A percentile compares a stretch with the other conserved stretches of the same genome.
Conservation (phyloP, 495 filamentous ascomycete species). For the Aspergillus ellipticus region DNA sequence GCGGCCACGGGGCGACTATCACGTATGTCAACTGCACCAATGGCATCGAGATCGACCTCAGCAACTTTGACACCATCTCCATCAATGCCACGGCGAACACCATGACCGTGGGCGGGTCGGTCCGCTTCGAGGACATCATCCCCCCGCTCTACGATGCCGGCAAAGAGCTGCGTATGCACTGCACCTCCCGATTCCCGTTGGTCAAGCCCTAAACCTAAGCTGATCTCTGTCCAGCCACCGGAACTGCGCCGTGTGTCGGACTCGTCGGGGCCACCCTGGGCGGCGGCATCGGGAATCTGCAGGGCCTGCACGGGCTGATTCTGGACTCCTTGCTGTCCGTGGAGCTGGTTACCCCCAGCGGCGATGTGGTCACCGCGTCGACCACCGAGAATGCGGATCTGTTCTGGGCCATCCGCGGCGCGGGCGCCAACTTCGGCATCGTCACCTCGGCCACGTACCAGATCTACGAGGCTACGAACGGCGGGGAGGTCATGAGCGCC, state of each 20-base stretch:
- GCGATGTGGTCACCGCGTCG: too few relatives aligned
- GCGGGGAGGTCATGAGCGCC: too few relatives aligned
- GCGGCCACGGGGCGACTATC: conserved; percentile 27
- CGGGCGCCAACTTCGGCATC: too few relatives aligned
- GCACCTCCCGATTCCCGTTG: too few relatives aligned
- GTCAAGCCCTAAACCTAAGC: not conserved
- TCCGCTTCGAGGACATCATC: conserved; percentile 15
- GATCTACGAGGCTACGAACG: too few relatives aligned
- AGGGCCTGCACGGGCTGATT: too few relatives aligned
- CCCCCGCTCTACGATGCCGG: conserved; percentile 23
- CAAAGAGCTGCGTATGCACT: conserved; percentile 27
- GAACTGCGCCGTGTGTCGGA: conserved; percentile 26
- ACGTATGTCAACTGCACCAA: conserved; percentile 14
- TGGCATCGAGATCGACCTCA: conserved; percentile 31
- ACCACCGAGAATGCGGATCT: too few relatives aligned
- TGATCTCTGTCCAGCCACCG: conserved; percentile 6
- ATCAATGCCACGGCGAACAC: conserved; percentile 9
- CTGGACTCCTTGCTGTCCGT: too few relatives aligned
- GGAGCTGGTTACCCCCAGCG: too few relatives aligned
- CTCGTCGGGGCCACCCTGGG: conserved; percentile 36
- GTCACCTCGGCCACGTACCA: too few relatives aligned
- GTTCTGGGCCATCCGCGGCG: too few relatives aligned
- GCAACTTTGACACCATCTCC: conserved; percentile 21
- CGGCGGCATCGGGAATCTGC: too few relatives aligned
- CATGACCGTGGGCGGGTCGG: conserved; percentile 23